A percentile compares a stretch with the other conserved stretches of the same genome.
phyloP scores from a whole-genome alignment of 306 rosid species.

The Clitoria ternatea region DNA sequence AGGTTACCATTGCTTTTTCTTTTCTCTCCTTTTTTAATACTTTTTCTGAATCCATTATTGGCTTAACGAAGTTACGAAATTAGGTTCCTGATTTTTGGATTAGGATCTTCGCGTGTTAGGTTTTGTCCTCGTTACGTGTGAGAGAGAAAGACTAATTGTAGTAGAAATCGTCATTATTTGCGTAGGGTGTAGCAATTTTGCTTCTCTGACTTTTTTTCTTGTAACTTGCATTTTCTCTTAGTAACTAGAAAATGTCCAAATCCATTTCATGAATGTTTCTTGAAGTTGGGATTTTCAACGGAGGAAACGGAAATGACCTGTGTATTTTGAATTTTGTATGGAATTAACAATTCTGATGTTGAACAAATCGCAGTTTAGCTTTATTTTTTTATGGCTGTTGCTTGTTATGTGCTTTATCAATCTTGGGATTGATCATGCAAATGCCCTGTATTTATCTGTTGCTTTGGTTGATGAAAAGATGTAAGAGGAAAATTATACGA shows the following conservation, averaged over 20 bases:
- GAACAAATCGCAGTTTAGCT: neutral
- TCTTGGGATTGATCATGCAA: neutral
- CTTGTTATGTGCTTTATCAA: neutral
- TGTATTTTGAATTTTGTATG: neutral
- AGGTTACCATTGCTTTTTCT: slow-evolving; percentile 30
- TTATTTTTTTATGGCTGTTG: neutral
- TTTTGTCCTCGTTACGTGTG: too few species aligned
- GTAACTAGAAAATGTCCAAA: neutral
- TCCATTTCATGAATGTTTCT: neutral
- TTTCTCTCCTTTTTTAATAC: neutral
- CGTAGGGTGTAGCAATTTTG: too few species aligned
- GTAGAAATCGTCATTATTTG: neutral
- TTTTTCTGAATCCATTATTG: neutral
- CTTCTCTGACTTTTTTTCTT: neutral
- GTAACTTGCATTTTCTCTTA: neutral
- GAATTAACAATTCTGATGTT: neutral
- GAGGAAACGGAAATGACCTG: neutral
- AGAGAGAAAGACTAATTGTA: too few species aligned
- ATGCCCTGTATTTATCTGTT: neutral
- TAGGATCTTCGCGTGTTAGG: neutral
- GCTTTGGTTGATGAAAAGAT: neutral
- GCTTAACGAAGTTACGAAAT: neutral
- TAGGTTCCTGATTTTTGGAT: too few species aligned
- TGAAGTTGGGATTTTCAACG: neutral
- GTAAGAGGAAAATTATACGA: neutral